These are phyloP conservation scores for Lichtheimia hyalospora DNA, from an alignment of 371 early-diverging fungal species.

Conservation along the genomic window DNA sequence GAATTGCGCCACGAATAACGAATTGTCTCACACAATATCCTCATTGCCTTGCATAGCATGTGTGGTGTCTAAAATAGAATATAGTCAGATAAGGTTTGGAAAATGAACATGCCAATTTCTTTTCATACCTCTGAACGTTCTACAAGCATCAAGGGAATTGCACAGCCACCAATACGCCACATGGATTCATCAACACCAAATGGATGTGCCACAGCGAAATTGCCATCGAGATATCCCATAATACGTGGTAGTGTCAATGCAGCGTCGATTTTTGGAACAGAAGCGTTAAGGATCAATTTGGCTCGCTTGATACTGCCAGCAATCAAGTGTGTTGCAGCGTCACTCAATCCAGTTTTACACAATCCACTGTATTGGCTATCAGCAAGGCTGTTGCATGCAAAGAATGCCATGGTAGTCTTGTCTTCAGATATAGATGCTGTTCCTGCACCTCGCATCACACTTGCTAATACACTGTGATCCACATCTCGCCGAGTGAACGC, in stretches of 20 bases:
- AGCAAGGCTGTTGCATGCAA: slow-evolving; percentile 55
- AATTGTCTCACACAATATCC: slow-evolving; percentile 62
- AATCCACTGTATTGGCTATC: slow-evolving; percentile 48
- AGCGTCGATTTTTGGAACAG: slow-evolving; percentile 57
- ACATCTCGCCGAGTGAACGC: slow-evolving; percentile 24
- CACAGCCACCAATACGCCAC: slow-evolving; percentile 76
- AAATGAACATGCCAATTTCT: not conserved
- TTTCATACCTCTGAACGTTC: slow-evolving; percentile 52
- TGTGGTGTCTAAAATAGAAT: slow-evolving; percentile 45
- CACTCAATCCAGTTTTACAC: slow-evolving; percentile 36
- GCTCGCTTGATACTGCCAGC: slow-evolving; percentile 18
- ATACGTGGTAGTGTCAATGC: slow-evolving; percentile 46
- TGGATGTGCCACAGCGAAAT: slow-evolving; percentile 57
- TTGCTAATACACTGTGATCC: slow-evolving; percentile 49
- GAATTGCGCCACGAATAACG: slow-evolving; percentile 71
- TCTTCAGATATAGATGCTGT: slow-evolving; percentile 52
- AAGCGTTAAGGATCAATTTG: slow-evolving; percentile 56
- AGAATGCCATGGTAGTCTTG: slow-evolving; percentile 66
- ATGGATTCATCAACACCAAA: slow-evolving; percentile 67
- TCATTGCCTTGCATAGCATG: slow-evolving; percentile 59
- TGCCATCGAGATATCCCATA: slow-evolving; percentile 55
- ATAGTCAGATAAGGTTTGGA: not conserved
- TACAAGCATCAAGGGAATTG: slow-evolving; percentile 61
- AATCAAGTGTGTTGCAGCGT: slow-evolving; percentile 24
- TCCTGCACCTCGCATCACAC: slow-evolving; percentile 54